Evolutionary conservation across 2,329 filamentous ascomycete genomes (phyloP), one percentile per base, ranked within the genome.

Genomic region (Alternaria arborescens): DNA sequence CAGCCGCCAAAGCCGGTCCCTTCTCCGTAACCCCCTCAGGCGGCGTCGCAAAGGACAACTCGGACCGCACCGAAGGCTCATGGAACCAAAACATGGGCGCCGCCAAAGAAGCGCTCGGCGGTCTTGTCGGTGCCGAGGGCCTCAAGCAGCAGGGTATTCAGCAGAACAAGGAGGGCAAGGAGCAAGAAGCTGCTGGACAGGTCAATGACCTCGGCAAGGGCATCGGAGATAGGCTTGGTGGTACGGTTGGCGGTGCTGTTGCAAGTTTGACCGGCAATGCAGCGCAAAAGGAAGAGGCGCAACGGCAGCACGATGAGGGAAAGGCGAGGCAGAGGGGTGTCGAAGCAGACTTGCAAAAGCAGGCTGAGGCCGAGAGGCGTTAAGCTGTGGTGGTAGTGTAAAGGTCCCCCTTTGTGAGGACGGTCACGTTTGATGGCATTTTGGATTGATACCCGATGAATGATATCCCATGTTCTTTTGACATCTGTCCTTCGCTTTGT

Each of bases 1-100:
- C 90, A 5, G 86, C 91, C 16, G 85, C 85, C 67, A 94, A 93
- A 78, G 77, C 90, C n/a, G 93, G 91, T 5, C 89, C 90, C 61
- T 83, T 89, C 76, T 87, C 89, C 24, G 85, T 91, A 59, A 89
- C 89, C 11, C 83, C 89, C 52, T 86, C 88, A 0, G 92, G 92
- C 48, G 90, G 88, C 36, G 82, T 91, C 50, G 86, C 89, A 64
- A 85, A 87, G 68, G 92, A 97, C 79, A 84, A 92, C 79, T 83
- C 89, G 11, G 84, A 94, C 77, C 91, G 93, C 66, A 82, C 85
- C 22, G 77, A 87, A 18, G 94, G 94, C 43, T 85, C 85, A 18
- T 96, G 91, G 89, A 92, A 97, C 82, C 94, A 97, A 82, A 97
- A 93, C 5, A 75, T 94, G n/a, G 94, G 94, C 53, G 87, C 90